Evolutionary conservation across 2,329 filamentous ascomycete genomes (phyloP), one percentile per base, ranked within the genome.

Genomic region (Paraphoma sp.): DNA sequence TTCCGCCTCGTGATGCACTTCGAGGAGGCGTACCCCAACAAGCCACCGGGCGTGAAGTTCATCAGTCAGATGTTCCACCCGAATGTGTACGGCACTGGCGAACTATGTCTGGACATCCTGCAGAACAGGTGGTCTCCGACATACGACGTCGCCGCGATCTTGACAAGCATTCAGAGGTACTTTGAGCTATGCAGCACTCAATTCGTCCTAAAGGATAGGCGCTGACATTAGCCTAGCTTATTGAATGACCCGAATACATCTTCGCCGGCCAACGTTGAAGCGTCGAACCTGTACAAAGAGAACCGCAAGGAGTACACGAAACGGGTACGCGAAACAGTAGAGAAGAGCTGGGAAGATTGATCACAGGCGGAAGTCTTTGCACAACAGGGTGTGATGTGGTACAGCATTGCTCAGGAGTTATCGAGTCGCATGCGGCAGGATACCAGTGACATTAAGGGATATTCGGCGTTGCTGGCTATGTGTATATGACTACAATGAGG

Each of bases 61-160:
- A 96, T 99, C 76, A 96, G 92, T 78, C 88, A 95, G 77, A 99
- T 99, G 95, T 99, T 99, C 79, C 95, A 99, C 71, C 95, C 95
- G 16, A 99, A 99, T 74, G 95, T 99, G 54, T 99, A 99, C 76
- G 93, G 91, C 51, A 98, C 93, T 0, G 95, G 95, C 59, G 95
- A 99, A 81, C 84, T 99, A 48, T 99, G 95, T 74, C 81, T 99
- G 65, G 95, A 99, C 74, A 99, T 99, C 66, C 79, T 99, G 56
- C 95, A 99, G 79, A 99, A 99, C 75, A 85, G 95, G 66, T 99
- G 95, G 95, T 98, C 94, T 76, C 95, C 95, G 14, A 98, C 95
- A 9, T 99, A 99, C 77, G 95, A 99, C 79, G 95, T 99, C 40
- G 95, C 95, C 9, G 95, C 95, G 18, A 93, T 99, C 62, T 80